Percentiles rank a stretch among this genome's conserved stretches.
phyloP scores from a whole-genome alignment of 495 filamentous ascomycete species.

The Aspergillus campestris region DNA sequence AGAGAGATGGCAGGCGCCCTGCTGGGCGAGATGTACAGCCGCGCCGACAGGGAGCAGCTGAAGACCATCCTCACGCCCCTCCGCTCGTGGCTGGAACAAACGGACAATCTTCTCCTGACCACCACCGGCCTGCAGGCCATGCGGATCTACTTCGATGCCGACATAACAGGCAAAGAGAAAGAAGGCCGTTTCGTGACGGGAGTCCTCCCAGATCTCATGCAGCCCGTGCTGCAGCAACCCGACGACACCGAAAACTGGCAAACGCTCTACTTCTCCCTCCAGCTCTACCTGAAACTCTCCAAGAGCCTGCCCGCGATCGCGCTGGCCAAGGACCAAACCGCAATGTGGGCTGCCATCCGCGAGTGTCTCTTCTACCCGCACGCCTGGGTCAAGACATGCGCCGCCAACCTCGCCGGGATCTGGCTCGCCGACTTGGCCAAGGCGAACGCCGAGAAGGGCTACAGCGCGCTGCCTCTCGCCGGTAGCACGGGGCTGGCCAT shows the following conservation, averaged over 20 bases:
- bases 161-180: conserved; percentile 53
- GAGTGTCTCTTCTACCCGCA: conserved; percentile 65
- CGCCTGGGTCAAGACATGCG: conserved; percentile 65
- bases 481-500: conserved; percentile 66
- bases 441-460: conserved; percentile 43
- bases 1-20: conserved; percentile 73
- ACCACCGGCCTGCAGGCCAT: conserved; percentile 72
- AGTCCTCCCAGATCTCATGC: conserved; percentile 41
- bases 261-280: conserved; percentile 66
- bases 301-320: conserved; percentile 53
- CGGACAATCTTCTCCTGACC: conserved; percentile 57
- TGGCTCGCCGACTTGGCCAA: conserved; percentile 74
- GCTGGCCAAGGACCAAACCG: conserved; percentile 45
- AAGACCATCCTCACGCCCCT: conserved; percentile 60
- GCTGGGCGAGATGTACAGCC: conserved; percentile 69
- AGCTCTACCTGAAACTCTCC: conserved; percentile 58
- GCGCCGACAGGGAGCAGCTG: conserved; percentile 64
- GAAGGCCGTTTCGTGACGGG: conserved; percentile 41
- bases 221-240: conserved; percentile 33
- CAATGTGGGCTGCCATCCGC: conserved; percentile 59
- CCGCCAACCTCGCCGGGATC: conserved; percentile 62
- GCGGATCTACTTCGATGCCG: conserved; percentile 69
- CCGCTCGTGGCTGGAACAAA: conserved; percentile 67
- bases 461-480: conserved; percentile 50
- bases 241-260: conserved; percentile 58